phyloP scores from a whole-genome alignment of 306 rosid genomes.

The Quercus aquifolioides region DNA sequence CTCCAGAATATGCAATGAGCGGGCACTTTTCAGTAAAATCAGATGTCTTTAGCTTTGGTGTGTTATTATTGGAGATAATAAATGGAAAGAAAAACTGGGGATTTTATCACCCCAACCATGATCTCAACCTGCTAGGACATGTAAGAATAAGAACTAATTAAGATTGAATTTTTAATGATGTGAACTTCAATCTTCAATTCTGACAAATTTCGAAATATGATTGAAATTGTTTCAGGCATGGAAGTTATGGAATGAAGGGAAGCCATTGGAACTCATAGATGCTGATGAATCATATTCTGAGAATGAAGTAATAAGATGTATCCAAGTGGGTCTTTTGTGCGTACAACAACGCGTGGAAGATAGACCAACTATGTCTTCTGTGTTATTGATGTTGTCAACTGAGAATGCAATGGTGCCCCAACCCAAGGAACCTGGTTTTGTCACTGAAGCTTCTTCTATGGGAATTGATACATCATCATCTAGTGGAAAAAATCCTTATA shows the following conservation, averaged over 20 bases:
- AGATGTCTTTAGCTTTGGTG: constrained; percentile 39
- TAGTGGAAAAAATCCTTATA: constrained; percentile 9
- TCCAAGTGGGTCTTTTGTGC: constrained; percentile 48
- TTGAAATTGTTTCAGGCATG: constrained; percentile 42
- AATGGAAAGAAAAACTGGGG: constrained; percentile 43
- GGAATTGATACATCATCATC: constrained; percentile 37
- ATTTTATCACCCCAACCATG: constrained; percentile 39
- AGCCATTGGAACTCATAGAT: constrained; percentile 41
- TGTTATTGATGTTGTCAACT: constrained; percentile 38
- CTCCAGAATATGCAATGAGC: constrained; percentile 41
- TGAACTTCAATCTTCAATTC: neutral
- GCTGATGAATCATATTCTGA: constrained; percentile 6
- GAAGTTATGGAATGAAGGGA: constrained; percentile 56
- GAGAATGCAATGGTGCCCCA: constrained; percentile 27
- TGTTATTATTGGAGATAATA: constrained; percentile 31
- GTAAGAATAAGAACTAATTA: constrained; percentile 24
- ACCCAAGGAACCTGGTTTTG: constrained; percentile 40
- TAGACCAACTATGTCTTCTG: constrained; percentile 51
- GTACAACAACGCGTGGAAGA: constrained; percentile 48
- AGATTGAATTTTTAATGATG: neutral
- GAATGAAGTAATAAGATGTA: constrained; percentile 35
- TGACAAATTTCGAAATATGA: neutral
- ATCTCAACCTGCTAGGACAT: constrained; percentile 42
- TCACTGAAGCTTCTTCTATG: constrained; percentile 26
- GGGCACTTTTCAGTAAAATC: constrained; percentile 38